Conservation (phyloP, 164 flowering plant species). For the Dillenia turbinata region DNA sequence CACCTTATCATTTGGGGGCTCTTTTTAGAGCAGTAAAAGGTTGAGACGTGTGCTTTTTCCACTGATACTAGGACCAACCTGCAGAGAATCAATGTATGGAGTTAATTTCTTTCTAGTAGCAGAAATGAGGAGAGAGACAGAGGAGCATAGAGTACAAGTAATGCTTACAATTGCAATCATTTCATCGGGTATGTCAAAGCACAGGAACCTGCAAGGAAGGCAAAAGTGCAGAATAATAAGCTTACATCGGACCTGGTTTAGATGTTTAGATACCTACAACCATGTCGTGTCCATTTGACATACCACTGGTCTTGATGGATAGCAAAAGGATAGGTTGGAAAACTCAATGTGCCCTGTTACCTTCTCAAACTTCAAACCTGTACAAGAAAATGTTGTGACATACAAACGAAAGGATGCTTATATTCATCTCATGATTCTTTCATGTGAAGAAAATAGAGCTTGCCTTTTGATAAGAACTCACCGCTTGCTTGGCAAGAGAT, state of each 20-base stretch:
- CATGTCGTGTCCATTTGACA: too few species aligned
- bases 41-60: slow-evolving; percentile 90
- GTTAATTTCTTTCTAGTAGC: too few species aligned
- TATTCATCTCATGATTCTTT: too few species aligned
- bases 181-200: too few species aligned
- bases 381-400: slow-evolving; percentile 4
- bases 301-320: slow-evolving; percentile 70
- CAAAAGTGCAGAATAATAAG: too few species aligned
- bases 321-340: slow-evolving; percentile 59
- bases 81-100: slow-evolving; percentile 3
- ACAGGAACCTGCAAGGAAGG: too few species aligned
- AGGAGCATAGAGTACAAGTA: too few species aligned
- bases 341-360: slow-evolving; percentile 66
- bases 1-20: slow-evolving; percentile 88
- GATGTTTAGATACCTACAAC: too few species aligned
- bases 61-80: slow-evolving; percentile 98
- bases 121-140: too few species aligned
- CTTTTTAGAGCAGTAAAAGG: slow-evolving; percentile 84
- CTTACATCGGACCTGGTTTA: too few species aligned
- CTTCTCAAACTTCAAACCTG: slow-evolving; percentile 63
- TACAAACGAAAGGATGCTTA: neutral
- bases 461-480: slow-evolving; percentile 72
- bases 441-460: slow-evolving; percentile 4
- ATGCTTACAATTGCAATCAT: too few species aligned
- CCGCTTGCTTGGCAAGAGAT: too few species aligned